Evolutionary conservation across 83 land plant genomes (phyloP), one percentile per base, ranked within the genome.

Genomic region (Picea abies): DNA sequence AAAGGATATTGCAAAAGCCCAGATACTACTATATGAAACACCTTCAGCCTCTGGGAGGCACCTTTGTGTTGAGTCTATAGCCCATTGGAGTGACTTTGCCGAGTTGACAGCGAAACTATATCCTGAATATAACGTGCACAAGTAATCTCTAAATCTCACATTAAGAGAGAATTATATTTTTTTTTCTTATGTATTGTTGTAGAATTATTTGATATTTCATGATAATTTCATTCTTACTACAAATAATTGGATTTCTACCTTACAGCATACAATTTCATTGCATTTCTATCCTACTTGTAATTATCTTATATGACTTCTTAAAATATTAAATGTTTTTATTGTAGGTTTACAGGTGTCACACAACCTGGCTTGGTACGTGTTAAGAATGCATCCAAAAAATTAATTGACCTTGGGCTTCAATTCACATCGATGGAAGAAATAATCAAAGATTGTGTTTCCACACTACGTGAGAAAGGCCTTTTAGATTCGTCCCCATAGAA

Each of bases 41-140:
- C 82, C 82, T 78, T 83, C 87, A 32, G 89, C 94, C 63, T 78
- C 85, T 20, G 94, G 94, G 63, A 85, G 94, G 66, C 90, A 92
- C 83, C 65, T 93, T 58, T 93, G 96, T 81, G 91, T 92, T 25
- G 96, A 93, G 79, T 79, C 90, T 19, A 88, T 93, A 44, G 78
- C 90, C 69, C 96, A 92, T 80, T 93, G 80, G 80, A 82, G 89
- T 63, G 95, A 93, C 78, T 91, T 90, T 78, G 89, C 86, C 12
- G 89, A 91, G 1, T 91, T 85, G 81, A 86, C 90, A 52, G 90
- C 88, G 14, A 87, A 91, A 84, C 92, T 93, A 22, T 91, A 86
- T 82, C 94, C 94, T n/a, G 86, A 92, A 32, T 92, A 88, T 35
- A 84, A 86, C 0, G 73, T 93, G 32, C 92, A 91, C 35, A 90